Conservation (phyloP, 805 yeast genomes). For the Lachancea nothofagi region DNA sequence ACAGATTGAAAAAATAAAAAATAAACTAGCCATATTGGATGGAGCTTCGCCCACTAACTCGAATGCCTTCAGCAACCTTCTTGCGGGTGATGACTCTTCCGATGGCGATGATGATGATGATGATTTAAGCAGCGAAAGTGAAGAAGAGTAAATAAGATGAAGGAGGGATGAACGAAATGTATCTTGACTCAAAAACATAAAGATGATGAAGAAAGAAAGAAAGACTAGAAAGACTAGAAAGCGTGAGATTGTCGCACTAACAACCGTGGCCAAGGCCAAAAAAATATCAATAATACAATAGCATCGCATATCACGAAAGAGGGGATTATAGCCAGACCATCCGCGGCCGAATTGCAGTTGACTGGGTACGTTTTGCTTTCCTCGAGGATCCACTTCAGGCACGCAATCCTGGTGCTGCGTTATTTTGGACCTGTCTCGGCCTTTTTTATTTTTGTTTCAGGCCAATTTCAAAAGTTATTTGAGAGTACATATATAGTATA, state of each 20-base stretch:
- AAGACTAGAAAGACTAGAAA: too few relatives aligned
- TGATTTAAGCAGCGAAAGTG: conserved; percentile 57
- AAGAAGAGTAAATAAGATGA: conserved; percentile 51
- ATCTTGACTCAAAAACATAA: too few relatives aligned
- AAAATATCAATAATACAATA: neutral
- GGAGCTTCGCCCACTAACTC: conserved; percentile 43
- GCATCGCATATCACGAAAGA: neutral
- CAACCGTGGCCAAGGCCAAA: too few relatives aligned
- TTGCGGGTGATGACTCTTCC: conserved; percentile 24
- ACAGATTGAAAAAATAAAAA: conserved; percentile 66
- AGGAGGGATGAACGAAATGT: neutral
- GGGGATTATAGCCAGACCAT: too few relatives aligned
- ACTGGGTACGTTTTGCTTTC: too few relatives aligned
- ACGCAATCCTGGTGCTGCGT: too few relatives aligned
- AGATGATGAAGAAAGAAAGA: too few relatives aligned
- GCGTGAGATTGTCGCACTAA: too few relatives aligned
- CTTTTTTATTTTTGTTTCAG: neutral
- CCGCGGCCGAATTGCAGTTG: too few relatives aligned
- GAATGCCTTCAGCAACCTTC: conserved; percentile 25
- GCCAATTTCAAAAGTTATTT: neutral
- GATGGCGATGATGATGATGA: conserved; percentile 37
- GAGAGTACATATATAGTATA: conserved; percentile 1
- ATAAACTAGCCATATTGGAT: conserved; percentile 70
- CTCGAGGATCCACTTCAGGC: neutral
- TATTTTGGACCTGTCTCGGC: too few relatives aligned